Evolutionary conservation across 2,329 filamentous ascomycete genomes (phyloP), one percentile per base, ranked within the genome.

Genomic region (Calonectria pseudoreteaudii): DNA sequence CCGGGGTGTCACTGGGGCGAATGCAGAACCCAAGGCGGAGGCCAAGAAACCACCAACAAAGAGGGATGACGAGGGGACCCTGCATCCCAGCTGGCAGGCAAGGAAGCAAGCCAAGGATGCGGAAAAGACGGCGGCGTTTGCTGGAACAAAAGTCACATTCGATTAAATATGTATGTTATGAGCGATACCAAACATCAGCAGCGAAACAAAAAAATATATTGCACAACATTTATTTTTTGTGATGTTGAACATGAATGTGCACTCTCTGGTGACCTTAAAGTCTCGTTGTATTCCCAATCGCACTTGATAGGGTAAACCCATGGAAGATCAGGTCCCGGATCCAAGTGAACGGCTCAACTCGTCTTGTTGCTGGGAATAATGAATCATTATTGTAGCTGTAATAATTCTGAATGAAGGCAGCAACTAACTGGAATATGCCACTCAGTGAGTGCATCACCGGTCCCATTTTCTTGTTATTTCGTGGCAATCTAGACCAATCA

Each of bases 11-110:
- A 62, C 56, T 3, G 56, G 34, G 26, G 56, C 34, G 5, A 62
- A 62, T 16, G 36, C 56, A 18, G 72, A 60, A 14, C 60, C 30
- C 16, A 66, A 73, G 65, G 68, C 70, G 31, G 74, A 76, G 66
- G 73, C 66, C 36, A 72, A 77, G 56, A 78, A 67, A 20, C 71
- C 74, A 13, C 76, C 75, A 14, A 78, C 82, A 28, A 82, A 85
- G 70, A 88, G 85, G 78, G 86, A 88, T 71, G 88, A 90, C 58
- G 87, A 90, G 10, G 89, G 90, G 0, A 77, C 88, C 4, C 81
- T 94, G 78, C 92, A 94, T 85, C 90, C 91, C 2, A 92, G 90
- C 79, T 93, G 92, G 92, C 89, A 89, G 76, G 91, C 91, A 71
- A 90, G 87, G 76, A 91, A 91, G 84, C 90, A 90, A 83, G 89